Conservation (phyloP, 169 alveolate species). For the Eimeria acervulina region DNA sequence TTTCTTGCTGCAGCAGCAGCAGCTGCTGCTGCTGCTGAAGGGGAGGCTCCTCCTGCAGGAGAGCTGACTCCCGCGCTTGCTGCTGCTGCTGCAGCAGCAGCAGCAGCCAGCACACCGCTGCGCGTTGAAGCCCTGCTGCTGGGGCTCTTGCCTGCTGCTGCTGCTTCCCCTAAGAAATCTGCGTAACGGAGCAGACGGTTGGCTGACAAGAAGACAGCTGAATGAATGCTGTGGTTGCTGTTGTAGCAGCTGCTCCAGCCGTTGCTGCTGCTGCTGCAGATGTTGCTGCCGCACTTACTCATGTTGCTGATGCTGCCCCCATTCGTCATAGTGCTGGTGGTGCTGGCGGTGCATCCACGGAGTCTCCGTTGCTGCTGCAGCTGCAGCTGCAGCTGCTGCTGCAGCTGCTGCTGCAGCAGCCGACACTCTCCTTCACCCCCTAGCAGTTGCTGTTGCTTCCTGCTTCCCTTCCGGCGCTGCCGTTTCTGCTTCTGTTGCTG, state of each 20-base stretch:
- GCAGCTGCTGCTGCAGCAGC: not conserved
- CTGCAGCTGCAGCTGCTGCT: conserved; percentile 15
- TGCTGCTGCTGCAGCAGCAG: conserved; percentile 59
- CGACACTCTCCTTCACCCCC: conserved; percentile 47
- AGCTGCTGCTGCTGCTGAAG: conserved; percentile 14
- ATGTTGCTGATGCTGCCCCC: conserved; percentile 54
- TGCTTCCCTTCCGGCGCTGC: not conserved
- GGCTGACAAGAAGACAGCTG: conserved; percentile 12
- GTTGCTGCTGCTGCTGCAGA: conserved; percentile 61
- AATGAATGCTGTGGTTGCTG: conserved; percentile 43
- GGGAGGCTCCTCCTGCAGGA: not conserved
- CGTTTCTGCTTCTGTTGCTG: conserved; percentile 10
- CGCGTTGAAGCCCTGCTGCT: conserved; percentile 53
- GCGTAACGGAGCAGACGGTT: conserved; percentile 34
- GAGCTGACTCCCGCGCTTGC: conserved; percentile 15
- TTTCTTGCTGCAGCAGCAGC: not conserved
- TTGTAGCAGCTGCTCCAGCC: conserved; percentile 56
- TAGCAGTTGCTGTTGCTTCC: conserved; percentile 10
- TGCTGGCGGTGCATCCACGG: conserved; percentile 41
- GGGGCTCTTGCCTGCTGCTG: conserved; percentile 21
- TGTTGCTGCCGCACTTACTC: conserved; percentile 20
- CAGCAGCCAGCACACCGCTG: conserved; percentile 9
- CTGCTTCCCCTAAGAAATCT: conserved; percentile 59
- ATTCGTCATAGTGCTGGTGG: conserved; percentile 56
- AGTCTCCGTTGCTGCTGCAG: conserved; percentile 65